A percentile compares a stretch with the other conserved stretches of the same genome.
phyloP scores from a whole-genome alignment of 305 asterid genomes.

The Rubia tinctorum region DNA sequence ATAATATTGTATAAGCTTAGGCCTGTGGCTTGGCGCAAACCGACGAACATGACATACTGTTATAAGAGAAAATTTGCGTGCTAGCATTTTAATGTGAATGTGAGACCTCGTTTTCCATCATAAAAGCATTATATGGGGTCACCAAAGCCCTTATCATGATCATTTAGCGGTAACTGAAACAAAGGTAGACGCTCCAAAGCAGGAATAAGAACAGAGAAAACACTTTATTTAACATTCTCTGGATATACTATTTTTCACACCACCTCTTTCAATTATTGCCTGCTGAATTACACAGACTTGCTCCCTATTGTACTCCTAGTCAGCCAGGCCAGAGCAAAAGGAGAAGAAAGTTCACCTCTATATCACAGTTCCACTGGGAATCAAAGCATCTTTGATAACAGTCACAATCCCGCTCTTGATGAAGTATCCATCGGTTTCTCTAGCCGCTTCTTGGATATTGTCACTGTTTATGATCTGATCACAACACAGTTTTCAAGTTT shows the following conservation, averaged over 20 bases:
- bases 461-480: constrained; percentile 70
- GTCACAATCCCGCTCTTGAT: constrained; percentile 89
- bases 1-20: too few species aligned
- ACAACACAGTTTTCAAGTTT: not conserved
- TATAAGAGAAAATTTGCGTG: too few species aligned
- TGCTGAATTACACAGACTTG: constrained; percentile 5
- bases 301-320: not conserved
- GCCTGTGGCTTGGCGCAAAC: too few species aligned
- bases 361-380: constrained; percentile 63
- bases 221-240: not conserved
- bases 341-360: constrained; percentile 21
- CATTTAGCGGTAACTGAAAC: not conserved
- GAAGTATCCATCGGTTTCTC: constrained; percentile 81
- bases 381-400: constrained; percentile 71
- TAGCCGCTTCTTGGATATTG: constrained; percentile 85
- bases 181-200: not conserved
- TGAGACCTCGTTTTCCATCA: not conserved
- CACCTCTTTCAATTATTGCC: not conserved
- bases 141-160: not conserved
- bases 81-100: not conserved
- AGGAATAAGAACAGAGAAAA: not conserved
- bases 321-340: constrained; percentile 1
- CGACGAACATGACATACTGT: too few species aligned
- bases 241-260: not conserved
- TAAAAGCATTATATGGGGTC: not conserved